phyloP scores from a whole-genome alignment of 495 filamentous ascomycete species.

The Penicillium turbatum region DNA sequence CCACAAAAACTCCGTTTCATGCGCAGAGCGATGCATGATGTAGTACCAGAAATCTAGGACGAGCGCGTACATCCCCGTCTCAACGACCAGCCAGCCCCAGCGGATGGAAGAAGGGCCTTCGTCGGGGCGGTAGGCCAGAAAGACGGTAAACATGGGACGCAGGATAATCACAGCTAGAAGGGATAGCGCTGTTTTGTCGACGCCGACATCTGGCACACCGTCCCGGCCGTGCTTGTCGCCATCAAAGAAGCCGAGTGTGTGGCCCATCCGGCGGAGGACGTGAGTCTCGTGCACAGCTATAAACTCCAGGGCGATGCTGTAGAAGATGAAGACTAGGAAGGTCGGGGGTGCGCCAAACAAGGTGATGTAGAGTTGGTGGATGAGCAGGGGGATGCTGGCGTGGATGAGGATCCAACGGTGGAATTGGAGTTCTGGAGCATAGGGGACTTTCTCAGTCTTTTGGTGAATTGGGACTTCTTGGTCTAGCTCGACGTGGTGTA shows the following conservation, averaged over 20 bases:
- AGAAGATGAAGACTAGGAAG: constrained; percentile 25
- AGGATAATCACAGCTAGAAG: constrained; percentile 27
- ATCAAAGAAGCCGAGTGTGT: constrained; percentile 33
- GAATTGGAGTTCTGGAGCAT: constrained; percentile 29
- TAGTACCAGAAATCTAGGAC: constrained; percentile 44
- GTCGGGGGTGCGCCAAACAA: constrained; percentile 22
- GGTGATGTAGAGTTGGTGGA: constrained; percentile 29
- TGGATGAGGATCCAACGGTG: constrained; percentile 31
- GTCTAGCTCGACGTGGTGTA: constrained; percentile 29
- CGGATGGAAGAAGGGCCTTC: constrained; percentile 21
- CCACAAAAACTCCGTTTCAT: constrained; percentile 33
- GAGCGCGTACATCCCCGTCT: constrained; percentile 33
- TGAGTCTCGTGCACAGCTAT: constrained; percentile 32
- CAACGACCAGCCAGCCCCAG: constrained; percentile 28
- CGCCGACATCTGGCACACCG: constrained; percentile 34
- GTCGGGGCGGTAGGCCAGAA: constrained; percentile 26
- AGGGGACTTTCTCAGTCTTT: constrained; percentile 26
- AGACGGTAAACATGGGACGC: constrained; percentile 32
- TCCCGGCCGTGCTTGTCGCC: constrained; percentile 39
- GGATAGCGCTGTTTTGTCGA: constrained; percentile 28
- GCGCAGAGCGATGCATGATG: constrained; percentile 37
- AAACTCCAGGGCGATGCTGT: constrained; percentile 25
- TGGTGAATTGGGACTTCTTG: constrained; percentile 20
- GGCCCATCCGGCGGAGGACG: constrained; percentile 29
- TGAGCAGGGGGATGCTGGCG: constrained; percentile 21